phyloP scores from a whole-genome alignment of 805 yeast genomes.

The Zygoascus tannicola region DNA sequence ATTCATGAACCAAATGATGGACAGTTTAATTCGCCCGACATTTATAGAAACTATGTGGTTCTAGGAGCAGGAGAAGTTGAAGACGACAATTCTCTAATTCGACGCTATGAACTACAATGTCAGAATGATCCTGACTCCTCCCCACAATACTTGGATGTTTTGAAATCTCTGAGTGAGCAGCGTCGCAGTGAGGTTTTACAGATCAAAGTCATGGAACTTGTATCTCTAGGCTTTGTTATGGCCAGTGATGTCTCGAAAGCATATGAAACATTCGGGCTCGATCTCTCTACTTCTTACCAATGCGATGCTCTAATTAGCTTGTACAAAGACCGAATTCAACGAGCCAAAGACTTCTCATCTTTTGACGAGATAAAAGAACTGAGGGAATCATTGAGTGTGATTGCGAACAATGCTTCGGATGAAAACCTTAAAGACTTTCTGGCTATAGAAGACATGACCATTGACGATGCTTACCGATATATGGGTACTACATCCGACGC shows the following conservation, averaged over 20 bases:
- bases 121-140: slow-evolving; percentile 36
- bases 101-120: slow-evolving; percentile 37
- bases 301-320: slow-evolving; percentile 12
- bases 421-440: slow-evolving; percentile 11
- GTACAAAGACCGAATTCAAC: slow-evolving; percentile 4
- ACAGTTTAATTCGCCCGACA: not conserved
- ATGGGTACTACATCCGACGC: slow-evolving; percentile 20
- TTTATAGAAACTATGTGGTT: slow-evolving; percentile 28
- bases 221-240: slow-evolving; percentile 46
- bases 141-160: slow-evolving; percentile 51
- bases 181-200: slow-evolving; percentile 40
- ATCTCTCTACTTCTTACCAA: slow-evolving; percentile 12
- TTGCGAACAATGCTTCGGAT: slow-evolving; percentile 13
- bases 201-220: slow-evolving; percentile 36
- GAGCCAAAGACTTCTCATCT: slow-evolving; percentile 1
- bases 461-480: slow-evolving; percentile 41
- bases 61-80: slow-evolving; percentile 43
- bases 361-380: slow-evolving; percentile 6
- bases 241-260: slow-evolving; percentile 38
- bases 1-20: not conserved
- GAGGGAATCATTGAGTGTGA: slow-evolving; percentile 14
- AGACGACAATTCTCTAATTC: slow-evolving; percentile 37
- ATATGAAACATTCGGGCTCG: slow-evolving; percentile 28
- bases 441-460: slow-evolving; percentile 39
- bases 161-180: slow-evolving; percentile 41